Evolutionary conservation across 202 grass and related monocot genomes (phyloP), one percentile per base, ranked within the genome.

Genomic region (Saccharum hybrid): DNA sequence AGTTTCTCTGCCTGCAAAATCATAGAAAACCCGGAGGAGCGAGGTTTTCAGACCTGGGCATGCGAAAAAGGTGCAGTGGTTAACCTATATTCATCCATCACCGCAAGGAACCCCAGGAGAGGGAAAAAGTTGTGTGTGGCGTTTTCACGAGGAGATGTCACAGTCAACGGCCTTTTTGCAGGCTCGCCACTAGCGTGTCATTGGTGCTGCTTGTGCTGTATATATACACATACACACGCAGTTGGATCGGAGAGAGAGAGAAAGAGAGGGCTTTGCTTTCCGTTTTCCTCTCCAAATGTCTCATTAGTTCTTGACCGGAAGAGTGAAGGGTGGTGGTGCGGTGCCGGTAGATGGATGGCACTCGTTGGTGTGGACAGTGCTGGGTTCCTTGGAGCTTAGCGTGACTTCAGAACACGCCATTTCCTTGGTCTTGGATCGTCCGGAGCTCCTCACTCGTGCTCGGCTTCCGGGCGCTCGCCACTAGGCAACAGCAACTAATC

Each of bases 271-370:
- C n/a, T 54, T 21, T 49, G 10, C 57, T 75, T 86, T 52, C 71
- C 72, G 68, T 79, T 90, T 66, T 72, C 76, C 60, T 85, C 81
- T 83, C 69, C 73, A 90, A 76, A 86, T 62, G 76, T 38, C 86
- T 74, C 57, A 63, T 90, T 78, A 91, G 84, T 74, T 86, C 61
- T 94, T 92, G 84, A 88, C 75, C 74, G 66, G 33, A 71, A 70
- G 82, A 43, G 69, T 64, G 63, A 41, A 68, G 68, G 61, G 68
- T 51, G 80, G 56, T 54, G 73, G 60, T 51, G 74, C 56, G 34
- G 73, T 46, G 45, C 45, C 13, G 45, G 67, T 86, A 22, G 77
- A 85, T 81, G 65, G 65, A 16, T 74, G 72, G 19, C 30, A 48
- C 46, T 90, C 45, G 67, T 9, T 45, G 75, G 59, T 66, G 22